A percentile compares a stretch with the other conserved stretches of the same genome.
phyloP scores from a whole-genome alignment of 2,329 filamentous ascomycete species.

The Chaetoscypha palmicola region DNA sequence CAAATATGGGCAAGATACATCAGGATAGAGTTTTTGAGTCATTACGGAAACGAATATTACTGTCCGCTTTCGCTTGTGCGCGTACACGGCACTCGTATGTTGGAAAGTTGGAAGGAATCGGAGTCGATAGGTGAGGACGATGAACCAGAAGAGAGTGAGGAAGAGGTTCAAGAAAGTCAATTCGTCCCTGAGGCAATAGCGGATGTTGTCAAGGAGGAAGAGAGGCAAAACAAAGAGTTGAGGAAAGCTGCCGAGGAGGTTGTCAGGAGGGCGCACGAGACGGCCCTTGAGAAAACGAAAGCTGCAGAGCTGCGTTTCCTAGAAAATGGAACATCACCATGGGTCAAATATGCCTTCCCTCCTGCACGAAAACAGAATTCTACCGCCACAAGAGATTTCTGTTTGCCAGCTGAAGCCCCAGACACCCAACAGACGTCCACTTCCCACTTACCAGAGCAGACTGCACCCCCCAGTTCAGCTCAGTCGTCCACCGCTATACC shows the following conservation, averaged over 20 bases:
- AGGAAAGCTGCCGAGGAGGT: slow-evolving; percentile 4
- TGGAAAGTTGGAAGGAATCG: slow-evolving; percentile 85
- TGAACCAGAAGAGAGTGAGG: slow-evolving; percentile 33
- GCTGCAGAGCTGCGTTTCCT: slow-evolving; percentile 1
- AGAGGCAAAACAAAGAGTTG: slow-evolving; percentile 18
- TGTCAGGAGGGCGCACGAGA: slow-evolving; percentile 29
- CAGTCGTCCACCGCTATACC: neutral
- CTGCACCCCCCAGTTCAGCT: neutral
- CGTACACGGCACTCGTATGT: slow-evolving; percentile 87
- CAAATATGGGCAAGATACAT: slow-evolving; percentile 94
- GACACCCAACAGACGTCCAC: neutral
- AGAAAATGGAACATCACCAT: slow-evolving; percentile 14
- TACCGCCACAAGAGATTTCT: slow-evolving; percentile 12
- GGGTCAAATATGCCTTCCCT: slow-evolving; percentile 11
- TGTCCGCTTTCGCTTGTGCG: slow-evolving; percentile 86
- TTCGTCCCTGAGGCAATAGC: slow-evolving; percentile 32
- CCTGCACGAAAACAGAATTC: slow-evolving; percentile 1
- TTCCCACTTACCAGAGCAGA: neutral
- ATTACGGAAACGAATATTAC: slow-evolving; percentile 96
- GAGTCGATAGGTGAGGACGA: slow-evolving; percentile 61
- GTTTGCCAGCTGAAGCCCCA: slow-evolving; percentile 14
- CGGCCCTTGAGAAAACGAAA: slow-evolving; percentile 12
- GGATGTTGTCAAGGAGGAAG: slow-evolving; percentile 25
- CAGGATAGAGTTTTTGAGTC: slow-evolving; percentile 81
- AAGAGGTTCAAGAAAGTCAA: slow-evolving; percentile 17